Evolutionary conservation across 306 rosid species (phyloP), one percentile per base, ranked within the genome.

Genomic region (Dalbergia oliveri): DNA sequence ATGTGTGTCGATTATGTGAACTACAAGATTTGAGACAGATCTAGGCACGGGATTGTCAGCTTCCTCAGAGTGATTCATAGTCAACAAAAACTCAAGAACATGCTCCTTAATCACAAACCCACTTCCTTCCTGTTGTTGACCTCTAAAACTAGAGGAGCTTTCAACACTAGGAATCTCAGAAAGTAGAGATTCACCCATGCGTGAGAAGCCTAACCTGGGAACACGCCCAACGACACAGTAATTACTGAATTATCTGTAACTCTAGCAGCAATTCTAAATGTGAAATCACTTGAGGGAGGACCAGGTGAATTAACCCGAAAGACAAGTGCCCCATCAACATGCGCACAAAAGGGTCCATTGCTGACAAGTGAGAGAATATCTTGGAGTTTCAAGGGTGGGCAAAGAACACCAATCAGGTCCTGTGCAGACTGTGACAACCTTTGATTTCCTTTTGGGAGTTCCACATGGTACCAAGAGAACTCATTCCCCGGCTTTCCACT

Each of bases 381-480:
- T 68, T 95, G 98, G 53, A 95, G 97, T 59, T 91, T 95, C 93
- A 95, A 79, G 19, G 99, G 99, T 0, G 99, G 98, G 84, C 99
- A 95, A 57, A 95, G 91, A 83, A 87, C 92, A 47, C 89, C 89
- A 47, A 95, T 95, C 73, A 95, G 87, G 59, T 90, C 86, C 68
- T 93, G 94, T 16, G 98, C 96, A 85, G 94, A 93, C 77, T 93
- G 94, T n/a, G 91, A 82, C 54, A 93, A 82, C 67, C 86, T 93
- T 34, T 89, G 91, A 83, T 90, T 89, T 69, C 87, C 96, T 77
- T 90, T 95, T 3, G 99, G 97, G 67, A 95, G 93, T 66, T 95
- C 98, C n/a, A 90, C 98, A 81, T 95, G 99, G 85, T 95, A 93
- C 99, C 99, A 95, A 82, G 97, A 91, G 75, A 95, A 95, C 84